Evolutionary conservation across 345 rosid species (phyloP).

Genomic region (Odontarrhena argentea): DNA sequence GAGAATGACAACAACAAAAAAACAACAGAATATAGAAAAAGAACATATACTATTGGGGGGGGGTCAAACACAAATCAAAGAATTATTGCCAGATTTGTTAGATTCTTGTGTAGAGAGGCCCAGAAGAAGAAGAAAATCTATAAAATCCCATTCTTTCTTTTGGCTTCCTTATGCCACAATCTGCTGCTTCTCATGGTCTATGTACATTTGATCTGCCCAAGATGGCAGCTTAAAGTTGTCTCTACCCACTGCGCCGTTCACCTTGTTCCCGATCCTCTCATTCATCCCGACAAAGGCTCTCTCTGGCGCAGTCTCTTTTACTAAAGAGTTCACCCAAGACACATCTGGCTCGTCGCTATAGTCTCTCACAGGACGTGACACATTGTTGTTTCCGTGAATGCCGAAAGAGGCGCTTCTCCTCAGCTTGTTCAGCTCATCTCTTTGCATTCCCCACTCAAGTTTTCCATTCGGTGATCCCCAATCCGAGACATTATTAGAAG

Average conservation of each 20-base stretch:
- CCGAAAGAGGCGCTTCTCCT: conserved; percentile 86
- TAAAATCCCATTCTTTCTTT: neutral
- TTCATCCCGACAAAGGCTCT: conserved; percentile 42
- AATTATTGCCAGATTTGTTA: conserved; percentile 38
- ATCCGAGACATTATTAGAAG: conserved; percentile 57
- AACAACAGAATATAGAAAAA: conserved; percentile 8
- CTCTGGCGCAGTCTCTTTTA: conserved; percentile 66
- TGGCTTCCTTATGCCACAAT: conserved; percentile 63
- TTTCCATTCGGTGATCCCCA: conserved; percentile 89
- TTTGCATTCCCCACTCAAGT: conserved; percentile 86
- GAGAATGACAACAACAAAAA: conserved; percentile 35
- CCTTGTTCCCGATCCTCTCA: conserved; percentile 44
- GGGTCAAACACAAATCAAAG: conserved; percentile 43
- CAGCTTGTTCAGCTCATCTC: conserved; percentile 82
- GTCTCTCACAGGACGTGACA: conserved; percentile 32
- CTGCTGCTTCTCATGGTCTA: conserved; percentile 79
- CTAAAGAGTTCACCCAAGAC: conserved; percentile 87
- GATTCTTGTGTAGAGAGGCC: conserved; percentile 38
- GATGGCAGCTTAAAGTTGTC: conserved; percentile 52
- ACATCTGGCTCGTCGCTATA: conserved; percentile 75
- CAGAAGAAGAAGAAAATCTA: conserved; percentile 9
- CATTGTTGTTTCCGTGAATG: conserved; percentile 45
- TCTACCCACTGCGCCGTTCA: conserved; percentile 39
- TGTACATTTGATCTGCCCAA: conserved; percentile 90
- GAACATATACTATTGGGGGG: conserved; percentile 22